phyloP scores from a whole-genome alignment of 257 asterid species.

The Gentiana straminea region DNA sequence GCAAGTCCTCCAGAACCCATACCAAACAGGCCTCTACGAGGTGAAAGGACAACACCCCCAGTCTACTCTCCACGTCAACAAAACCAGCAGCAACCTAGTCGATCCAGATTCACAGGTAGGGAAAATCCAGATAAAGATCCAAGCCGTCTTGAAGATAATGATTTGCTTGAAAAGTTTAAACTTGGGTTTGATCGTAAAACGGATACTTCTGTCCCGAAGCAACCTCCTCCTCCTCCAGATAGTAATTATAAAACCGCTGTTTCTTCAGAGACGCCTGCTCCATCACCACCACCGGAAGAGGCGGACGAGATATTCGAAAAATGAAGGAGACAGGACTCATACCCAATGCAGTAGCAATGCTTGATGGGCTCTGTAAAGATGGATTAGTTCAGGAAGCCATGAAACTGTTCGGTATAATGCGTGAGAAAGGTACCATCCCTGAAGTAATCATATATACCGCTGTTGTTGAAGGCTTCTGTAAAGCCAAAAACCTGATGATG shows the following conservation, averaged over 20 bases:
- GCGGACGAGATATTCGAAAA: constrained; percentile 77
- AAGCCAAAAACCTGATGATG: constrained; percentile 76
- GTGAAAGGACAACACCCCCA: constrained; percentile 11
- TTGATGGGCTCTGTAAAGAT: constrained; percentile 83
- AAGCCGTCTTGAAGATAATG: constrained; percentile 25
- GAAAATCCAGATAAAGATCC: constrained; percentile 19
- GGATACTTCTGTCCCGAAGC: constrained; percentile 12
- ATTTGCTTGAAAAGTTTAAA: constrained; percentile 66
- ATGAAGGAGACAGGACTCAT: constrained; percentile 87
- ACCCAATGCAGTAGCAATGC: constrained; percentile 93
- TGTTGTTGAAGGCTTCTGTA: constrained; percentile 77
- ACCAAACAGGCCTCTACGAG: constrained; percentile 13
- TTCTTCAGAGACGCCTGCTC: constrained; percentile 20
- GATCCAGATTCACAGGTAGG: constrained; percentile 10
- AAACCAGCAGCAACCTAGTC: constrained; percentile 1
- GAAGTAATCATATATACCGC: constrained; percentile 85
- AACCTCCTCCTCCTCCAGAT: constrained; percentile 12
- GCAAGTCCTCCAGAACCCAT: constrained; percentile 11
- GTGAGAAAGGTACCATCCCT: constrained; percentile 78
- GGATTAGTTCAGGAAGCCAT: constrained; percentile 83
- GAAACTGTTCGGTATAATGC: constrained; percentile 75
- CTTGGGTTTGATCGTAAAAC: constrained; percentile 43
- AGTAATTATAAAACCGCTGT: constrained; percentile 5
- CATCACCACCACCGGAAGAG: constrained; percentile 42
- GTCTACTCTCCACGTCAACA: neutral